These are phyloP conservation scores for Mortierella sp. DNA, from an alignment of 371 early-diverging fungal genomes.

Conservation along the genomic window DNA sequence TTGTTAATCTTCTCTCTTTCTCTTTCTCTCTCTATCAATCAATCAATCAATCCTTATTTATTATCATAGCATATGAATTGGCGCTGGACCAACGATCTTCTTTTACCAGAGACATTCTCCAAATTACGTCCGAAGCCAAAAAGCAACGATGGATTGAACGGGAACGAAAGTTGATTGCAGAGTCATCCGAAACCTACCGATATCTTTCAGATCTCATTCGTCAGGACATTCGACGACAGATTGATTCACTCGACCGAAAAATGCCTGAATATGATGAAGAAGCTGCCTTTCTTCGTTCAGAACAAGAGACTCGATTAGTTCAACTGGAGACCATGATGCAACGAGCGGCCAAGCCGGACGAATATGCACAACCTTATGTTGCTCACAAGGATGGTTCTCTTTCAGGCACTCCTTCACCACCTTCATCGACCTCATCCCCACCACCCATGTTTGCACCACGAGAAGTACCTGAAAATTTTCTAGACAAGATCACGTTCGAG, in stretches of 20 bases:
- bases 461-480: slow-evolving; percentile 41
- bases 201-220: slow-evolving; percentile 71
- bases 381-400: neutral
- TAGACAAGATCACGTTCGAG: slow-evolving; percentile 52
- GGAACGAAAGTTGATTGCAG: slow-evolving; percentile 65
- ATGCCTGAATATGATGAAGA: slow-evolving; percentile 23
- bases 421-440: neutral
- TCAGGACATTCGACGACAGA: slow-evolving; percentile 54
- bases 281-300: slow-evolving; percentile 14
- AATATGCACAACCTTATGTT: slow-evolving; percentile 24
- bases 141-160: slow-evolving; percentile 71
- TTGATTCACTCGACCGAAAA: slow-evolving; percentile 24
- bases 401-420: neutral
- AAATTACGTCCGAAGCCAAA: slow-evolving; percentile 39
- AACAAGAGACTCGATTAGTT: slow-evolving; percentile 20
- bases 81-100: slow-evolving; percentile 36
- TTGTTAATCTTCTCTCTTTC: neutral
- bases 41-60: neutral
- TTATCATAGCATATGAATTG: slow-evolving; percentile 36
- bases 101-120: slow-evolving; percentile 43
- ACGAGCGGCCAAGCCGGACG: slow-evolving; percentile 24
- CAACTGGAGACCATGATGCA: slow-evolving; percentile 34
- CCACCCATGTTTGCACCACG: slow-evolving; percentile 8
- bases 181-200: slow-evolving; percentile 67
- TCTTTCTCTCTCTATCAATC: neutral